phyloP scores from a whole-genome alignment of 306 rosid species.

The Trichosanthes truncata region DNA sequence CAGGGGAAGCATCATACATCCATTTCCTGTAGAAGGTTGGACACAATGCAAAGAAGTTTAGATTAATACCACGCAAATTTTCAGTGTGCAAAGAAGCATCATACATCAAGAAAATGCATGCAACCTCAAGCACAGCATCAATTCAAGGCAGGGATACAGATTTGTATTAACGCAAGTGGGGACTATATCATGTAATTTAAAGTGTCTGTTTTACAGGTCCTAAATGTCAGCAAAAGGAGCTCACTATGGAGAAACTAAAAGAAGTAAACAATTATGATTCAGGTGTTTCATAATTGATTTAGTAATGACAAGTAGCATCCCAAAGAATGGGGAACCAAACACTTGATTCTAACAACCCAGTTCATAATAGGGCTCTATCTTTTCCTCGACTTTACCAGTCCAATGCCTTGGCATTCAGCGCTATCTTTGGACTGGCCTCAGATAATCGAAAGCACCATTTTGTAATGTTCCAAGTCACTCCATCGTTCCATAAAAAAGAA shows the following conservation, averaged over 20 bases:
- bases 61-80: neutral
- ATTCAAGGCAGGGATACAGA: neutral
- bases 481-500: neutral
- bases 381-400: neutral
- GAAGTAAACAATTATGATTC: neutral
- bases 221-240: neutral
- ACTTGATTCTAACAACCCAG: neutral
- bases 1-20: constrained; percentile 1
- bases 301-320: neutral
- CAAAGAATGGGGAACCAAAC: neutral
- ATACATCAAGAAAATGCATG: neutral
- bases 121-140: neutral
- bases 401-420: neutral
- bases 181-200: neutral
- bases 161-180: neutral
- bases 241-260: neutral
- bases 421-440: neutral
- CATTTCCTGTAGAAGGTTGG: constrained; percentile 5
- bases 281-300: neutral
- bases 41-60: neutral
- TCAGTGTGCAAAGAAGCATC: neutral
- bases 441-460: neutral
- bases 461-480: neutral
- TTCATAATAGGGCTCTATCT: neutral
- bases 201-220: neutral